Percentiles rank a stretch among this genome's conserved stretches.
Evolutionary conservation across 192 early-diverging fungal genomes (phyloP).

Genomic region (Diversispora epigaea): DNA sequence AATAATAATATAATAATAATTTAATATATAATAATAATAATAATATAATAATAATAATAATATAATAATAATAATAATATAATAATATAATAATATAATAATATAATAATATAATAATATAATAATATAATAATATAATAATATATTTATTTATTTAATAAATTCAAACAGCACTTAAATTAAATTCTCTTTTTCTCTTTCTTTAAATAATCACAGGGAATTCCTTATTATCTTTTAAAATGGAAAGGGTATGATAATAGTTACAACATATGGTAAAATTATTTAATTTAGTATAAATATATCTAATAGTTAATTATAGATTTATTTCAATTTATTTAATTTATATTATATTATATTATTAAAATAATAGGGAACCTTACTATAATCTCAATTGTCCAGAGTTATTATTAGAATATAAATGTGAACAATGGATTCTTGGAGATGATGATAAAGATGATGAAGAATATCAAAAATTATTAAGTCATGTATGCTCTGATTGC

Average conservation of each 20-base stretch:
- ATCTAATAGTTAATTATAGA: background rate
- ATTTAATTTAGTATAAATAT: background rate
- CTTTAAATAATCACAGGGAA: background rate
- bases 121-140: too few relatives aligned
- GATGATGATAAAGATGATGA: background rate
- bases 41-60: too few relatives aligned
- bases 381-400: slow-evolving; percentile 24
- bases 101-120: background rate
- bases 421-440: background rate
- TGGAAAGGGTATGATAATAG: background rate
- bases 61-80: background rate
- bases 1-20: background rate
- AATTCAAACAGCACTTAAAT: background rate
- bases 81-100: background rate
- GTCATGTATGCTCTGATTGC: background rate
- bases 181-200: background rate
- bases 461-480: background rate
- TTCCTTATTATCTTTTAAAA: background rate
- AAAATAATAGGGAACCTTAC: slow-evolving; percentile 9
- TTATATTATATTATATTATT: background rate
- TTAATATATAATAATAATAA: background rate
- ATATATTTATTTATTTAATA: background rate
- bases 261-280: background rate
- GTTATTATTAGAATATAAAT: background rate
- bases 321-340: background rate